Conservation (phyloP, 768 basidiomycete genomes). For the Leucosporidium creatinivorum region DNA sequence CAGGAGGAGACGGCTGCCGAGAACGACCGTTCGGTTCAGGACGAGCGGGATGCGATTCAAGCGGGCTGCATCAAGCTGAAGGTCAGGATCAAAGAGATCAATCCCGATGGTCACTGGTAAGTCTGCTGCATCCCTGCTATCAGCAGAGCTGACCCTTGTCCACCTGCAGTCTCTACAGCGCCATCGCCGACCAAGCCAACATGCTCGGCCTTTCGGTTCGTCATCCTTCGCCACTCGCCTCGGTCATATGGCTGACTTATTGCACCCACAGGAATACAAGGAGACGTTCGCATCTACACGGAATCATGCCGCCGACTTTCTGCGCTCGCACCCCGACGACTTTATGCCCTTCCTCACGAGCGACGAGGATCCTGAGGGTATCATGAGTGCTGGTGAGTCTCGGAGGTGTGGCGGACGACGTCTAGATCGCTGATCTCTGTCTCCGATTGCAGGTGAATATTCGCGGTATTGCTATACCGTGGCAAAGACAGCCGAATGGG, state of each 20-base stretch:
- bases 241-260: background rate
- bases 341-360: constrained; percentile 83
- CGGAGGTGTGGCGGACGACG: no score
- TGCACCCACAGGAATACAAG: constrained; percentile 31
- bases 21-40: constrained; percentile 54
- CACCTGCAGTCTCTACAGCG: constrained; percentile 60
- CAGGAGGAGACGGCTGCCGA: constrained; percentile 63
- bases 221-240: background rate
- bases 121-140: background rate
- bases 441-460: constrained; percentile 21
- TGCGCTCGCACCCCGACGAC: constrained; percentile 72
- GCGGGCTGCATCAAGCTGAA: constrained; percentile 54
- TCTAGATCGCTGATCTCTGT: background rate
- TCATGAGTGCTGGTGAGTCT: constrained; percentile 53
- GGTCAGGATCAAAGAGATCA: constrained; percentile 53
- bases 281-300: constrained; percentile 61
- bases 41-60: constrained; percentile 59
- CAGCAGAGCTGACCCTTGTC: no score
- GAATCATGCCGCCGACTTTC: constrained; percentile 66
- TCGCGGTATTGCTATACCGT: constrained; percentile 69
- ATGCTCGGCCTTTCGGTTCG: constrained; percentile 52
- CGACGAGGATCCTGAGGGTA: constrained; percentile 57
- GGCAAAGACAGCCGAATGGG: constrained; percentile 83
- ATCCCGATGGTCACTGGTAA: constrained; percentile 83
- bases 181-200: constrained; percentile 82